Conservation (phyloP, 495 filamentous ascomycete species). For the Entonaema liquescens region DNA sequence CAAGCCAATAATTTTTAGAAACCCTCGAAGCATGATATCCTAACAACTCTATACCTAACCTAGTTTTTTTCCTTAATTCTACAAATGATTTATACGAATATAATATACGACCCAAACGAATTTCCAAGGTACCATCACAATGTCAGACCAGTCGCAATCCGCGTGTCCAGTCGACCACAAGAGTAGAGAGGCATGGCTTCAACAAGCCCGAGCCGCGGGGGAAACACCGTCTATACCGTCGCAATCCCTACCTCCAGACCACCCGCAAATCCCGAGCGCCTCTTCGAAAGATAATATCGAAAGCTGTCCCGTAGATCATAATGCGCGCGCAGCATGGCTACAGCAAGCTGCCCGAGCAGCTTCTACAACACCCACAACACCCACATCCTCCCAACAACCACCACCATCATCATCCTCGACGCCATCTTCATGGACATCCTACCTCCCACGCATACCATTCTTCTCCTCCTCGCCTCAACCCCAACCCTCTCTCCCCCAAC, state of each 20-base stretch:
- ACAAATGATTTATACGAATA: background rate
- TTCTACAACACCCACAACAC: constrained; percentile 18
- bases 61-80: background rate
- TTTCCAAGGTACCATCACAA: background rate
- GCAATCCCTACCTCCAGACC: constrained; percentile 41
- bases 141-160: constrained; percentile 32
- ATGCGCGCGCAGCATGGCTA: constrained; percentile 85
- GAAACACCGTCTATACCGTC: constrained; percentile 12
- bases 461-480: constrained; percentile 32
- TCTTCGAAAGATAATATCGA: constrained; percentile 40
- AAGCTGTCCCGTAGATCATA: constrained; percentile 86
- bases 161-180: constrained; percentile 89
- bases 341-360: constrained; percentile 51
- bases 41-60: background rate
- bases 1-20: background rate
- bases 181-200: constrained; percentile 83
- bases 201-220: constrained; percentile 47
- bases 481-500: constrained; percentile 49
- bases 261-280: constrained; percentile 36
- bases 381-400: background rate
- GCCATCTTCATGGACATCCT: constrained; percentile 49
- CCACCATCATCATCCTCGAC: constrained; percentile 13
- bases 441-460: constrained; percentile 46
- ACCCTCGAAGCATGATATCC: background rate
- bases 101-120: background rate